Evolutionary conservation across 106 monocot genomes (phyloP).

Genomic region (Dioscorea alata): DNA sequence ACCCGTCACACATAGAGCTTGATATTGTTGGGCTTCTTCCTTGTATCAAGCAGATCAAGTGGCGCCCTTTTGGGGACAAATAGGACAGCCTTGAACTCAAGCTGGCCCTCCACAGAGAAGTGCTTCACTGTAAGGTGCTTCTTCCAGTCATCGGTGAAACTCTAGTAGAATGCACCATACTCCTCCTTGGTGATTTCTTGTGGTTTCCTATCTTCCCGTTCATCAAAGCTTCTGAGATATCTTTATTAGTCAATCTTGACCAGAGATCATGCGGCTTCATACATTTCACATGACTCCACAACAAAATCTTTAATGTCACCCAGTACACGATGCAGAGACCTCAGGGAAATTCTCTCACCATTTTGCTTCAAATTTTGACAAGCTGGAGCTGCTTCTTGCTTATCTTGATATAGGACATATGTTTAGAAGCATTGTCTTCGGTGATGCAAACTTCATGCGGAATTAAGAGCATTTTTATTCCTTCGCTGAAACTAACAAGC

Average conservation of each 20-base stretch:
- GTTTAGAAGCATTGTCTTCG: too few species aligned
- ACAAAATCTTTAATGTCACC: conserved; percentile 57
- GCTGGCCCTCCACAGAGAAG: conserved; percentile 39
- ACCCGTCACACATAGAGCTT: conserved; percentile 63
- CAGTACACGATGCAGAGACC: conserved; percentile 52
- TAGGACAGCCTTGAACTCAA: too few species aligned
- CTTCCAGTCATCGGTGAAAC: conserved; percentile 78
- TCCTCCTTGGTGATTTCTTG: conserved; percentile 80
- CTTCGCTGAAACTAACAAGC: conserved; percentile 19
- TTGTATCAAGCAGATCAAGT: too few species aligned
- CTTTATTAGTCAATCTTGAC: conserved; percentile 43
- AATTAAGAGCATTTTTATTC: conserved; percentile 3
- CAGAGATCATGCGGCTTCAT: conserved; percentile 60
- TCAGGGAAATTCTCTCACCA: conserved; percentile 58
- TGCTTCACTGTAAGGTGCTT: conserved; percentile 14
- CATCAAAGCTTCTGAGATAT: conserved; percentile 38
- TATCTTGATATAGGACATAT: too few species aligned
- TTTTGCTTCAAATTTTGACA: conserved; percentile 53
- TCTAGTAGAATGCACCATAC: conserved; percentile 82
- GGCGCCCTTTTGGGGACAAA: too few species aligned
- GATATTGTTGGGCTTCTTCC: too few species aligned
- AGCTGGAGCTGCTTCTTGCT: conserved; percentile 42
- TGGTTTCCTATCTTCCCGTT: too few species aligned
- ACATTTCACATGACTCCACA: conserved; percentile 41
- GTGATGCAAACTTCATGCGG: conserved; percentile 23